Conservation (phyloP, 768 basidiomycete genomes). For the Cystofilobasidium bisporidii region DNA sequence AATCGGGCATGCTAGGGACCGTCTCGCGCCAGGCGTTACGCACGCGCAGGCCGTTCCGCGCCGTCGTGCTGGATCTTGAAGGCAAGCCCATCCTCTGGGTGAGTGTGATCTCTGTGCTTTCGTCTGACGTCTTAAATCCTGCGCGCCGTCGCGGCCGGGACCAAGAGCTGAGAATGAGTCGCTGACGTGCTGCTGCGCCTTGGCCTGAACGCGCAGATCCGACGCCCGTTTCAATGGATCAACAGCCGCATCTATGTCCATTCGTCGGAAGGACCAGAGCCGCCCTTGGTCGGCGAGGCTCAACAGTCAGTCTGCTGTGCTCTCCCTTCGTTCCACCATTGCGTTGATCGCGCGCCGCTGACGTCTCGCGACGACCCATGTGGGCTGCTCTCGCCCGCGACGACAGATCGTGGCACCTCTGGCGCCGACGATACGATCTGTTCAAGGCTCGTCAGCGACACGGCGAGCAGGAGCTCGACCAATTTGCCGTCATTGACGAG, state of each 20-base stretch:
- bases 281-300: constrained; percentile 22
- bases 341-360: too few species aligned
- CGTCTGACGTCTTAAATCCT: too few species aligned
- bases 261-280: constrained; percentile 12
- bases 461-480: constrained; percentile 11
- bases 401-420: constrained; percentile 27
- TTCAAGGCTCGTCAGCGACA: constrained; percentile 1
- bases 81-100: constrained; percentile 26
- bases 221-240: constrained; percentile 24
- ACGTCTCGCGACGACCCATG: too few species aligned
- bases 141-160: too few species aligned
- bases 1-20: constrained; percentile 11
- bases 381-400: too few species aligned
- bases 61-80: constrained; percentile 15
- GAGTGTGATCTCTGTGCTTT: too few species aligned
- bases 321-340: too few species aligned
- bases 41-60: constrained; percentile 22
- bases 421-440: constrained; percentile 24
- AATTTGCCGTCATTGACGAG: constrained; percentile 24
- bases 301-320: constrained; percentile 17
- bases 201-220: constrained; percentile 10
- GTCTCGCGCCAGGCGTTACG: constrained; percentile 16
- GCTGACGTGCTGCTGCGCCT: neutral
- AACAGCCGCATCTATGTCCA: constrained; percentile 22
- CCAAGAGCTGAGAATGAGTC: neutral